Percentiles rank a stretch among this genome's conserved stretches.
These are phyloP conservation scores for Ephemerocybe angulata DNA, from an alignment of 768 basidiomycete species.

Conservation along the genomic window DNA sequence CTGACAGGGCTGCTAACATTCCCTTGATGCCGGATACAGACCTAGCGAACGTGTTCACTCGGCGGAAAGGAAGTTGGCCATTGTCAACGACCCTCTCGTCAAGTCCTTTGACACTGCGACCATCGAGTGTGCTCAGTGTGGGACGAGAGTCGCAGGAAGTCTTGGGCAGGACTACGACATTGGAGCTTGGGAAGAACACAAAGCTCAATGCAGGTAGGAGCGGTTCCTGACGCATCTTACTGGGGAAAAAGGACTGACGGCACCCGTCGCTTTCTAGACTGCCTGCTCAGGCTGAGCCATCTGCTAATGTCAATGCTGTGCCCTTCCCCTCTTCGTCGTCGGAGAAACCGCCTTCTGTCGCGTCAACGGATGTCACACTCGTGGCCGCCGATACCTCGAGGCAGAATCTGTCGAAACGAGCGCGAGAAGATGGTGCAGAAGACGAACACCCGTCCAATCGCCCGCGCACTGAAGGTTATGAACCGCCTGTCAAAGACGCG, in stretches of 20 bases:
- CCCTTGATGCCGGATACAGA: slow-evolving; percentile 24
- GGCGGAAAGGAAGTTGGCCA: slow-evolving; percentile 55
- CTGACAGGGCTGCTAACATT: not conserved
- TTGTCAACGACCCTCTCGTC: slow-evolving; percentile 65
- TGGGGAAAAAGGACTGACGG: not conserved
- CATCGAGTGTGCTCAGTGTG: slow-evolving; percentile 54
- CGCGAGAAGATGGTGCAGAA: slow-evolving; percentile 40
- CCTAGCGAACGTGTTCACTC: slow-evolving; percentile 59
- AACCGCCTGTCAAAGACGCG: slow-evolving; percentile 39
- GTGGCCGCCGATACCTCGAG: slow-evolving; percentile 29
- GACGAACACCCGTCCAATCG: slow-evolving; percentile 48
- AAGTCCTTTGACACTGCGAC: slow-evolving; percentile 41
- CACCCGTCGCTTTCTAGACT: not conserved
- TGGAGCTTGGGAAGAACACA: slow-evolving; percentile 61
- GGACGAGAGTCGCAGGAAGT: slow-evolving; percentile 38
- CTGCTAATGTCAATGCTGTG: not conserved
- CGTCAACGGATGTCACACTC: slow-evolving; percentile 27
- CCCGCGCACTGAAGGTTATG: slow-evolving; percentile 46
- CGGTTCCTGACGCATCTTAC: not conserved
- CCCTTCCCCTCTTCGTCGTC: slow-evolving; percentile 6
- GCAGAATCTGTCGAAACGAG: slow-evolving; percentile 25
- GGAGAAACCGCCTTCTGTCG: slow-evolving; percentile 1
- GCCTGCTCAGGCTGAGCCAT: not conserved
- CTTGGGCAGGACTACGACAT: slow-evolving; percentile 58
- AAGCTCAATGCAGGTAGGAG: slow-evolving; percentile 40